These are phyloP conservation scores for Pythium phragmiticola DNA, from an alignment of 352 stramenopile species.

Conservation along the genomic window DNA sequence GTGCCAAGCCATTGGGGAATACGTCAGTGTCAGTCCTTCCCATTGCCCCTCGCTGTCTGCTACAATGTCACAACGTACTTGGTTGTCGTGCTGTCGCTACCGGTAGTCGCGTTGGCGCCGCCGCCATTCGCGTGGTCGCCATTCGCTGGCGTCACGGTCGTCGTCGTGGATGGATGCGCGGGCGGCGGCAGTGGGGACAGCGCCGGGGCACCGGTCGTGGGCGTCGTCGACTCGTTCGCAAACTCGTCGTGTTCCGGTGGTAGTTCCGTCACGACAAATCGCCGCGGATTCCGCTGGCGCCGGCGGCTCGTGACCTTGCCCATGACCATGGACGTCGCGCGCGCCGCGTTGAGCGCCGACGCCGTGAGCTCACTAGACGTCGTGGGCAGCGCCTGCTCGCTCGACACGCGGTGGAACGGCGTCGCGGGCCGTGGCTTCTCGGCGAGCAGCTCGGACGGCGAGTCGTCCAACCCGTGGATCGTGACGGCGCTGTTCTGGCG, in stretches of 20 bases:
- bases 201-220: background rate
- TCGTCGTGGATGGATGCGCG: background rate
- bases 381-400: constrained; percentile 20
- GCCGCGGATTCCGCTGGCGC: constrained; percentile 51
- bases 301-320: constrained; percentile 33
- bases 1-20: background rate
- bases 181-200: background rate
- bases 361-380: constrained; percentile 14
- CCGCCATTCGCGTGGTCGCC: background rate
- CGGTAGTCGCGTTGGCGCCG: background rate
- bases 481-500: constrained; percentile 15
- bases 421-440: background rate
- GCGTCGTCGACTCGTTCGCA: constrained; percentile 4
- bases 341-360: constrained; percentile 3
- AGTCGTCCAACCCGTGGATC: constrained; percentile 8
- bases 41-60: background rate
- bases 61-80: background rate
- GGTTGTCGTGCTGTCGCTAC: constrained; percentile 3
- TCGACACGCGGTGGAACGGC: constrained; percentile 21
- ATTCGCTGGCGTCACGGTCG: background rate
- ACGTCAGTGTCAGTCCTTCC: background rate
- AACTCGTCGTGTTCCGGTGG: constrained; percentile 40
- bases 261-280: constrained; percentile 76
- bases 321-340: constrained; percentile 21
- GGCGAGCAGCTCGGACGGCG: background rate